phyloP scores from a whole-genome alignment of 371 early-diverging fungal species.

The Smittium mucronatum region DNA sequence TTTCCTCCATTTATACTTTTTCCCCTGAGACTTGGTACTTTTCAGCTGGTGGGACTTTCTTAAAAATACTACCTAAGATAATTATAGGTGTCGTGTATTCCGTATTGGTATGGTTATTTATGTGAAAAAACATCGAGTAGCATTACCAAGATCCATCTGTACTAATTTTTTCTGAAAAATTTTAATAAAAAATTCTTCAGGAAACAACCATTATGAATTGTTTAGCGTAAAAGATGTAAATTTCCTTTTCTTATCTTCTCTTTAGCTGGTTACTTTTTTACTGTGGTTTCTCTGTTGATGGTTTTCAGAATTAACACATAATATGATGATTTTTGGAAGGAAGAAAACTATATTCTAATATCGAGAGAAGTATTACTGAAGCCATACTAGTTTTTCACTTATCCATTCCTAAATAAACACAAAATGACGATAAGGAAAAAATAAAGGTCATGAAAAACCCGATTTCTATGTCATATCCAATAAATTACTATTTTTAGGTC shows the following conservation, averaged over 20 bases:
- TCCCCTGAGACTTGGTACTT: not conserved
- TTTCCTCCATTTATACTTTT: no score
- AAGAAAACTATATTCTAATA: slow-evolving; percentile 48
- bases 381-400: slow-evolving; percentile 21
- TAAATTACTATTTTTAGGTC: slow-evolving; percentile 57
- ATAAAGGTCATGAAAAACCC: slow-evolving; percentile 35
- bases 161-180: no score
- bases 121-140: not conserved
- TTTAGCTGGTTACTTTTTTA: slow-evolving; percentile 31
- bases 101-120: not conserved
- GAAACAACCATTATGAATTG: no score
- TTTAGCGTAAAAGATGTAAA: not conserved
- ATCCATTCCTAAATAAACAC: slow-evolving; percentile 25
- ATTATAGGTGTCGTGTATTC: slow-evolving; percentile 1
- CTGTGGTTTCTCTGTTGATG: slow-evolving; percentile 48
- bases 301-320: slow-evolving; percentile 68
- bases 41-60: not conserved
- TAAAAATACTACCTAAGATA: slow-evolving; percentile 5
- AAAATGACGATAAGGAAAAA: slow-evolving; percentile 22
- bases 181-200: no score
- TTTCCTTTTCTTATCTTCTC: not conserved
- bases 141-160: not conserved
- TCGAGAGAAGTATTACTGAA: slow-evolving; percentile 37
- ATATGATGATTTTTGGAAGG: slow-evolving; percentile 67
- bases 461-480: slow-evolving; percentile 49